phyloP scores from a whole-genome alignment of 106 monocot genomes.

The Apostasia shenzhenica region DNA sequence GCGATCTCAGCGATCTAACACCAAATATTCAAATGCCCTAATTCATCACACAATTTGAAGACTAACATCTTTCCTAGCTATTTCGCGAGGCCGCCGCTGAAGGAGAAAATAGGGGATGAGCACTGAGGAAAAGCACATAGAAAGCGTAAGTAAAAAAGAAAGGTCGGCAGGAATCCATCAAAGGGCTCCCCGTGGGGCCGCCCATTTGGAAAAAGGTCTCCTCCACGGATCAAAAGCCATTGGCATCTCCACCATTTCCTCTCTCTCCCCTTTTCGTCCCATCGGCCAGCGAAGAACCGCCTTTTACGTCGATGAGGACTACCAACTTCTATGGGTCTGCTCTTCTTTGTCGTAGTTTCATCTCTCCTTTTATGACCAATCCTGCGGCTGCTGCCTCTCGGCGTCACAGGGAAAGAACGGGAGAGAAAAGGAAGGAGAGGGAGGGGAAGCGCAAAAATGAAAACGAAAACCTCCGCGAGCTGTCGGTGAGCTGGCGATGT shows the following conservation, averaged over 20 bases:
- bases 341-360: neutral
- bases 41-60: conserved; percentile 3
- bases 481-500: too few relatives aligned
- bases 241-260: conserved; percentile 6
- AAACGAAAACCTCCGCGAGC: too few relatives aligned
- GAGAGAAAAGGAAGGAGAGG: conserved; percentile 1
- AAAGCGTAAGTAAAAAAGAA: neutral
- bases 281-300: neutral
- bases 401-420: neutral
- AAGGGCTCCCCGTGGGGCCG: neutral
- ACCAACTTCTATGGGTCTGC: neutral
- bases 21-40: neutral
- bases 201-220: neutral
- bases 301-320: neutral
- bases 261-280: neutral
- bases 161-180: neutral
- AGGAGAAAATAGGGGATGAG: too few relatives aligned
- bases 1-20: neutral
- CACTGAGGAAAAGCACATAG: neutral
- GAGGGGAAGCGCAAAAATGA: neutral
- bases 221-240: neutral
- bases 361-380: neutral
- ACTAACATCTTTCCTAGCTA: neutral
- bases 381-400: neutral
- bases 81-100: too few relatives aligned